Base-by-base conservation (phyloP, 1,284 basidiomycete species). In the Ustilago hordei region DNA sequence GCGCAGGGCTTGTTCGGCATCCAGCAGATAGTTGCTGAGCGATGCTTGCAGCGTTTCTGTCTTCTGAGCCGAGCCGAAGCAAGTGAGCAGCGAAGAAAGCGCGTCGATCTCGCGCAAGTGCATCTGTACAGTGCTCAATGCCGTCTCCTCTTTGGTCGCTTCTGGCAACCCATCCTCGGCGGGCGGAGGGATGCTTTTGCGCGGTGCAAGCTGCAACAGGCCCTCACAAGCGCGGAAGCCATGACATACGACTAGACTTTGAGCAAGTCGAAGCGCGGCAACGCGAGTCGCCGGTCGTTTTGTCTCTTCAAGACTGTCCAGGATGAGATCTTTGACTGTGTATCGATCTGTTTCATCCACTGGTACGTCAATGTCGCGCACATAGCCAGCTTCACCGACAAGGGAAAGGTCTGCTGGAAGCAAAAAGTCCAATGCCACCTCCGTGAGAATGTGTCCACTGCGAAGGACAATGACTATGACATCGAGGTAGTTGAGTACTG, bases 401-500 rank as follows among this genome's bases (percentile, higher is more conserved):
- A 4, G 12, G 13, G 48, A 50, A 50, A 50, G 15, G 8, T 45
- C 45, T 36, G 59, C 55, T 4, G 64, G 64, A 3, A 70, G 56
- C 4, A 84, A 64, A 45, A 74, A 84, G 28, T 80, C 73, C 13
- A 84, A 45, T 7, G 81, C 67, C 9, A 77, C 76, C 3, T 84
- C 78, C 0, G 82, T 75, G 32, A 84, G 58, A 32, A 78, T 60
- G 55, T 78, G 74, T 1, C 65, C 75, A n/a, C 76, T 72, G 15
- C 82, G 73, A n/a, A 84, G 53, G 17, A 79, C 76, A 13, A 70
- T 67, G 38, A 81, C 54, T 3, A 84, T 64, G 8, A 81, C 75
- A n/a, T 98, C 94, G 71, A 98, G 91, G 82, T 99, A 98, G n/a
- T 93, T 94, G 90, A 98, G 92, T 59, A 98, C 95, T 2, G 96